Evolutionary conservation across 108 stramenopile genomes (phyloP), one percentile per base, ranked within the genome.

Genomic region (Chaetoceros muelleri): DNA sequence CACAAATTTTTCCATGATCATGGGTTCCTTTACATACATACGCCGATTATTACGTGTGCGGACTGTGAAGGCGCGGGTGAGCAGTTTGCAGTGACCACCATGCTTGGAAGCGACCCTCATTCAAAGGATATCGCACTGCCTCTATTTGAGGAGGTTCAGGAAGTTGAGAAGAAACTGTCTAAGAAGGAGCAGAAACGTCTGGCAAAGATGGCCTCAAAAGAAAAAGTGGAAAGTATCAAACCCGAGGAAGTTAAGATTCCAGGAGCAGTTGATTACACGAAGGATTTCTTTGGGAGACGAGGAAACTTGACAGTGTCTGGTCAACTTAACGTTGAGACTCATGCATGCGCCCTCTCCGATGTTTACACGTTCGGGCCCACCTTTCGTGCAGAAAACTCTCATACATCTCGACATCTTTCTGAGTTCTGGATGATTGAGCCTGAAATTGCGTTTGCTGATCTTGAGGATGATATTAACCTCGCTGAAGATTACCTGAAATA

Each of bases 1-100:
- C 91, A 93, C 75, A 70, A 78, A 44, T 93, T 93, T 51, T 93
- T 87, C 62, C 66, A 88, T 67, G 75, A 81, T 30, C 64, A 79
- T 24, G 87, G 90, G 2, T 88, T 93, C 57, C 60, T 76, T 45
- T 87, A 89, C 75, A 69, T 93, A 44, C 87, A 93, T 70, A 88
- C 91, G 18, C 87, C 87, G 48, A 85, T 85, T 31, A 66, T 85
- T 58, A 85, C 84, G 17, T 75, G 79, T 17, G 81, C 87, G 24
- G 96, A 97, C 80, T 95, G 95, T 71, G 96, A 97, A 82, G 96
- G 96, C 16, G 96, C 96, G 2, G 96, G 96, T 0, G 96, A 97
- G 70, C 83, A 83, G 55, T 95, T 97, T 67, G 56, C 63, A 0
- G 87, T 97, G 10, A 84, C 70, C 1, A 75, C 80, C 0, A 57